These are phyloP conservation scores for Rhizopus sp. DNA, from an alignment of 371 early-diverging fungal species.

Conservation along the genomic window DNA sequence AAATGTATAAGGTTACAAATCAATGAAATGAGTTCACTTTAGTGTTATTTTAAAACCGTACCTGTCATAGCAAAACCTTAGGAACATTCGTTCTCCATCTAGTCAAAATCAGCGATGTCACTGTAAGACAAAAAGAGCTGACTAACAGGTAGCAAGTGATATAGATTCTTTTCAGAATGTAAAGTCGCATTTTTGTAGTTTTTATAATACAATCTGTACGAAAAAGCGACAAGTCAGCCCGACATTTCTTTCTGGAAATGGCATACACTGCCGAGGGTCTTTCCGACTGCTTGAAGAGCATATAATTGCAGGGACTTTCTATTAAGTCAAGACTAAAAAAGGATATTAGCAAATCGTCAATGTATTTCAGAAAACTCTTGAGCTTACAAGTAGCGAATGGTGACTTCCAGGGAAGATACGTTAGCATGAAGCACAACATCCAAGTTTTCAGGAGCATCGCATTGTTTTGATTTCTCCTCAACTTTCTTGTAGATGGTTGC, in stretches of 20 bases:
- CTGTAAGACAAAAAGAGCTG: slow-evolving; percentile 1
- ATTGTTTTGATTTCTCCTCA: not conserved
- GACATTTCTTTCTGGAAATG: not conserved
- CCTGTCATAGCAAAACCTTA: no score
- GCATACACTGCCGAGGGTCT: not conserved
- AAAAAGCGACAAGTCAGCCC: no score
- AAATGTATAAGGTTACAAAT: no score
- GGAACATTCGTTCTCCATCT: not conserved
- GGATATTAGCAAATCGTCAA: not conserved
- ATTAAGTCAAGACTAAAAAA: not conserved
- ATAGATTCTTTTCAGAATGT: no score
- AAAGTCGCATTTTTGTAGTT: no score
- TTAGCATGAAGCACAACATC: not conserved
- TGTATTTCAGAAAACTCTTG: not conserved
- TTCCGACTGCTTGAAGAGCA: not conserved
- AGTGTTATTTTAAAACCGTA: no score
- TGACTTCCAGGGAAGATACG: not conserved
- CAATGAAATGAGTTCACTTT: no score
- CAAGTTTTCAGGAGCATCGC: not conserved
- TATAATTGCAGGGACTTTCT: not conserved
- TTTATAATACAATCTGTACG: no score
- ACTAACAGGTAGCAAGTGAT: not conserved
- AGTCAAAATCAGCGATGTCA: not conserved
- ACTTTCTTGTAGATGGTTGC: not conserved
- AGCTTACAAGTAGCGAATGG: not conserved